Percentiles rank a stretch among this genome's conserved stretches.
Evolutionary conservation across 257 asterid species (phyloP).

Genomic region (Scutellaria baicalensis): DNA sequence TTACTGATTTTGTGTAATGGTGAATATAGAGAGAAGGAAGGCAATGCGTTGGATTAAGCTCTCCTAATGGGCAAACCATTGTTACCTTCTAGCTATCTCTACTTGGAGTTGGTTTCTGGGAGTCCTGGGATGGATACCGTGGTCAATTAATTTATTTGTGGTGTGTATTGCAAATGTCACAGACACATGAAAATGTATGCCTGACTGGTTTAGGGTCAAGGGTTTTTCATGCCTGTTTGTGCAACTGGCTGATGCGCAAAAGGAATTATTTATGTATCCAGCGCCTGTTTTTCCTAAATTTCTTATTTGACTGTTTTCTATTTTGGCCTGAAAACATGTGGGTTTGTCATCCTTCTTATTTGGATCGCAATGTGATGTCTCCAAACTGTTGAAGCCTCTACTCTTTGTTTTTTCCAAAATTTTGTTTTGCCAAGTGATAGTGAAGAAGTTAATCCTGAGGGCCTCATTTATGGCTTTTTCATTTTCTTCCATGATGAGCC

Average conservation of each 20-base stretch:
- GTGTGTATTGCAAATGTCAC: slow-evolving; percentile 4
- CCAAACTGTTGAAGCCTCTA: not conserved
- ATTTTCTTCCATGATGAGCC: not conserved
- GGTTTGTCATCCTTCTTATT: not conserved
- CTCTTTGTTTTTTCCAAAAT: not conserved
- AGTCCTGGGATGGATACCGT: not conserved
- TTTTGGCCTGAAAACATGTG: not conserved
- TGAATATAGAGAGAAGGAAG: not conserved
- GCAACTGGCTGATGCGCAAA: not conserved
- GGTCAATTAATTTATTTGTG: not conserved
- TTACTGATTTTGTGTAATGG: not conserved
- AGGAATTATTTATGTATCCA: not conserved
- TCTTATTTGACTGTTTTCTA: not conserved
- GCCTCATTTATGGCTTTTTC: not conserved
- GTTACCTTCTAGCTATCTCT: not conserved
- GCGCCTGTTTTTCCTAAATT: not conserved
- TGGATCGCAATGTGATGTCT: not conserved
- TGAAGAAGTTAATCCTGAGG: not conserved
- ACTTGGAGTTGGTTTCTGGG: not conserved
- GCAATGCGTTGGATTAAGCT: slow-evolving; percentile 8
- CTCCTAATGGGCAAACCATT: not conserved
- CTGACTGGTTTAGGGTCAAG: not conserved
- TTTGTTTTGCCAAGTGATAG: not conserved
- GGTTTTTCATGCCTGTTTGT: not conserved
- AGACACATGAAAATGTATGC: not conserved